phyloP scores from a whole-genome alignment of 345 rosid genomes.

The Fremontodendron californicum region DNA sequence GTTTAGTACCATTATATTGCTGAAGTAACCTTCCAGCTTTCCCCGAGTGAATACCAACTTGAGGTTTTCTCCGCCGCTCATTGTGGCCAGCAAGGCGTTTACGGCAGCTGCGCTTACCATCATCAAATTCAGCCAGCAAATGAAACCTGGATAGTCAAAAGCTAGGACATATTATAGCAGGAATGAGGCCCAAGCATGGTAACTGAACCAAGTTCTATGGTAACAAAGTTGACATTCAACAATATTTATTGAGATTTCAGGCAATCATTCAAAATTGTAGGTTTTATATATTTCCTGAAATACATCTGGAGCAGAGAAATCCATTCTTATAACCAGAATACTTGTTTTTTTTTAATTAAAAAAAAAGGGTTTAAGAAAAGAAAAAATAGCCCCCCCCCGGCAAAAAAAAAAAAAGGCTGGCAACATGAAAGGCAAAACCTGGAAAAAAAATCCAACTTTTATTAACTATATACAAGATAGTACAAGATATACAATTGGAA shows the following conservation, averaged over 20 bases:
- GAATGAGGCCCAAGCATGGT: background rate
- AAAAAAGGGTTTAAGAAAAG: background rate
- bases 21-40: constrained; percentile 42
- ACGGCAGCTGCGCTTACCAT: constrained; percentile 82
- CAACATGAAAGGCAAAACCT: background rate
- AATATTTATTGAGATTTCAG: background rate
- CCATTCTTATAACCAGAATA: background rate
- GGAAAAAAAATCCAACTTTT: too few species aligned
- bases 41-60: constrained; percentile 34
- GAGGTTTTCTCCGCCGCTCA: constrained; percentile 88
- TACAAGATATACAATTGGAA: background rate
- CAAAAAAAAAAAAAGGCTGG: background rate
- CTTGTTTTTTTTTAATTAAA: background rate
- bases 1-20: constrained; percentile 42
- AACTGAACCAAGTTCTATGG: background rate
- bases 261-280: background rate
- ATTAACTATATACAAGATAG: background rate
- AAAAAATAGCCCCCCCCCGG: background rate
- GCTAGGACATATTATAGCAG: constrained; percentile 13
- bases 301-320: background rate
- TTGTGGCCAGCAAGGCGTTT: constrained; percentile 87
- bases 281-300: background rate
- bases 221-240: background rate
- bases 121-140: constrained; percentile 83
- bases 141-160: constrained; percentile 67